Evolutionary conservation across 1,284 basidiomycete species (phyloP).

Genomic region (Ustilago nuda): DNA sequence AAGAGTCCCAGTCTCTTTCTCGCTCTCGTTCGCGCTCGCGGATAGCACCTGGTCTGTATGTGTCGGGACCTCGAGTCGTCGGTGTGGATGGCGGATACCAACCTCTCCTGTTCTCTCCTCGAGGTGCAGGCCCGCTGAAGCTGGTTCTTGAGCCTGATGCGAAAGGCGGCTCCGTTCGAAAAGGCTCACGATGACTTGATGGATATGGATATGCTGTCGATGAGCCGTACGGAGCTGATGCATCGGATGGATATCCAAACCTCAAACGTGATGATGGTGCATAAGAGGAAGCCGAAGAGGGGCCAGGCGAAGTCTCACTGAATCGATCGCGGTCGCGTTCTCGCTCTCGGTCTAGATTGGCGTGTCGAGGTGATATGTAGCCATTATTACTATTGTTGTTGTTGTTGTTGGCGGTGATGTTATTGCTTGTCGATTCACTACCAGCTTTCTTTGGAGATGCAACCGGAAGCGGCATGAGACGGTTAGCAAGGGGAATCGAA

Average conservation of each 20-base stretch:
- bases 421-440: slow-evolving; percentile 6
- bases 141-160: slow-evolving; percentile 21
- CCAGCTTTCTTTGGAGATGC: slow-evolving; percentile 17
- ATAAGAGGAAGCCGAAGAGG: slow-evolving; percentile 28
- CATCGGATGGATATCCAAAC: slow-evolving; percentile 33
- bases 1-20: slow-evolving; percentile 44
- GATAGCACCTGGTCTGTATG: slow-evolving; percentile 39
- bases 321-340: slow-evolving; percentile 43
- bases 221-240: slow-evolving; percentile 17
- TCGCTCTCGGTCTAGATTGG: slow-evolving; percentile 31
- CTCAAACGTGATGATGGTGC: slow-evolving; percentile 26
- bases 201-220: slow-evolving; percentile 39
- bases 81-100: slow-evolving; percentile 30
- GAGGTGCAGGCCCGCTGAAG: slow-evolving; percentile 19
- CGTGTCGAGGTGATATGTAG: slow-evolving; percentile 31
- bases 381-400: slow-evolving; percentile 8
- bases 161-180: slow-evolving; percentile 24
- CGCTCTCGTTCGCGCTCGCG: slow-evolving; percentile 43
- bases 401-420: too few relatives aligned
- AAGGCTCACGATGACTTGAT: slow-evolving; percentile 28
- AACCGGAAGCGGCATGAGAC: slow-evolving; percentile 30
- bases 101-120: slow-evolving; percentile 30
- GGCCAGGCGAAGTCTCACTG: slow-evolving; percentile 37
- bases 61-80: slow-evolving; percentile 35
- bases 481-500: slow-evolving; percentile 36